A percentile compares a stretch with the other conserved stretches of the same genome.
phyloP scores from a whole-genome alignment of 2,329 filamentous ascomycete species.

The Aureobasidium uvarum region DNA sequence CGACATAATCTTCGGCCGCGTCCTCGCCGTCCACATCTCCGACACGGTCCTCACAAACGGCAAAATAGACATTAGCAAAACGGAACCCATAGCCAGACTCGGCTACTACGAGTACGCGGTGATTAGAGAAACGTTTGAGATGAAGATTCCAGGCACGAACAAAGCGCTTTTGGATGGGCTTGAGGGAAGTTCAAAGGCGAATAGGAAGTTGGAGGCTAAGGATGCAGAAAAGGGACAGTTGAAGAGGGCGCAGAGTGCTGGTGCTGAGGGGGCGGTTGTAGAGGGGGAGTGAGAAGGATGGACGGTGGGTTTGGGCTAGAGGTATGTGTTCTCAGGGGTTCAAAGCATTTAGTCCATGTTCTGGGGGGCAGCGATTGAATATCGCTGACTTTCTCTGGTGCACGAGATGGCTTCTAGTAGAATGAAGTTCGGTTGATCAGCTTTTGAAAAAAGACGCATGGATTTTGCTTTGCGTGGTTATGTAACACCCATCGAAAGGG shows the following conservation, averaged over 20 bases:
- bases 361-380: no score
- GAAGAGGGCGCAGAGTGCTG: constrained; percentile 1
- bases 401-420: no score
- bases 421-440: no score
- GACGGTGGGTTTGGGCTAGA: no score
- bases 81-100: constrained; percentile 58
- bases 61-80: constrained; percentile 56
- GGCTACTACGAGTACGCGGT: constrained; percentile 61
- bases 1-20: constrained; percentile 58
- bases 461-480: no score
- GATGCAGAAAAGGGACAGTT: neutral
- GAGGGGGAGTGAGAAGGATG: neutral
- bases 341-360: no score
- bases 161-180: constrained; percentile 38
- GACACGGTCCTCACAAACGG: constrained; percentile 57
- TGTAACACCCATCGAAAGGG: no score
- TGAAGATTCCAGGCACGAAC: constrained; percentile 44
- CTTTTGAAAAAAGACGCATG: no score
- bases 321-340: no score
- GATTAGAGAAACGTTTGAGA: constrained; percentile 58
- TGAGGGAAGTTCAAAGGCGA: constrained; percentile 37
- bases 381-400: no score
- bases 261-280: neutral
- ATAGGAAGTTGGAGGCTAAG: neutral
- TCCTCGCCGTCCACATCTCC: constrained; percentile 58